Conservation (phyloP, 176 grass and related monocot genomes). For the Miscanthus lutarioriparius region DNA sequence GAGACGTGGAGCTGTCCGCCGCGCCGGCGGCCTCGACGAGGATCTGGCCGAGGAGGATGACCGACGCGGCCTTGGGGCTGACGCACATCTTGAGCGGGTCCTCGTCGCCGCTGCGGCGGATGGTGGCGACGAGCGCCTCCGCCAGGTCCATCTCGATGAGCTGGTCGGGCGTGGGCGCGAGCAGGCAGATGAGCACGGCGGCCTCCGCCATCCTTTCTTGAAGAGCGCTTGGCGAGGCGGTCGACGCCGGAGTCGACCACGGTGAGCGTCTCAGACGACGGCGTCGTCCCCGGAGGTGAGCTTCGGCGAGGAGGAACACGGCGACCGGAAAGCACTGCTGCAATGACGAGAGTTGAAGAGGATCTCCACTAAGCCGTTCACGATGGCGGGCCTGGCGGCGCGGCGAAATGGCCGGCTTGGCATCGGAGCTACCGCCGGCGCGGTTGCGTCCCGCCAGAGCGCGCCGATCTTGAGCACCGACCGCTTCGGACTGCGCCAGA, state of each 20-base stretch:
- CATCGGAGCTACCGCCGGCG: neutral
- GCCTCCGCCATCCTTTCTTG: conserved; percentile 67
- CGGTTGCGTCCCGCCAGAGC: conserved; percentile 36
- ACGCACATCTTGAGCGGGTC: conserved; percentile 54
- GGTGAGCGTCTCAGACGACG: conserved; percentile 65
- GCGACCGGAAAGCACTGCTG: too few species aligned
- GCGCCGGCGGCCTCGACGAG: conserved; percentile 23
- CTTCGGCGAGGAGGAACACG: conserved; percentile 66
- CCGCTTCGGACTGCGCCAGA: conserved; percentile 51
- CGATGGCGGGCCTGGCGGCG: conserved; percentile 46
- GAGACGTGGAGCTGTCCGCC: conserved; percentile 13
- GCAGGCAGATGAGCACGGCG: conserved; percentile 53
- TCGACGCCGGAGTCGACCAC: conserved; percentile 67
- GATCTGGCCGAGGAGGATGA: conserved; percentile 57
- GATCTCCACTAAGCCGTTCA: conserved; percentile 72
- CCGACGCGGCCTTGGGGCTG: conserved; percentile 56
- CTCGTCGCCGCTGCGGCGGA: conserved; percentile 36
- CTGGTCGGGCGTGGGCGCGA: conserved; percentile 43
- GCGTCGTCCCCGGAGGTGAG: conserved; percentile 43
- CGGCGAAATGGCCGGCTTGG: conserved; percentile 10
- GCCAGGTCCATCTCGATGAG: conserved; percentile 64
- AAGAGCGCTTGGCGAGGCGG: conserved; percentile 68
- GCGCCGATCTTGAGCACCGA: conserved; percentile 55
- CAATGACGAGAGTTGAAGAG: conserved; percentile 76
- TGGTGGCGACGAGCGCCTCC: conserved; percentile 46